Percentiles rank a stretch among this genome's conserved stretches.
Evolutionary conservation across 345 rosid species (phyloP).

Genomic region (Diplotaxis tenuifolia): DNA sequence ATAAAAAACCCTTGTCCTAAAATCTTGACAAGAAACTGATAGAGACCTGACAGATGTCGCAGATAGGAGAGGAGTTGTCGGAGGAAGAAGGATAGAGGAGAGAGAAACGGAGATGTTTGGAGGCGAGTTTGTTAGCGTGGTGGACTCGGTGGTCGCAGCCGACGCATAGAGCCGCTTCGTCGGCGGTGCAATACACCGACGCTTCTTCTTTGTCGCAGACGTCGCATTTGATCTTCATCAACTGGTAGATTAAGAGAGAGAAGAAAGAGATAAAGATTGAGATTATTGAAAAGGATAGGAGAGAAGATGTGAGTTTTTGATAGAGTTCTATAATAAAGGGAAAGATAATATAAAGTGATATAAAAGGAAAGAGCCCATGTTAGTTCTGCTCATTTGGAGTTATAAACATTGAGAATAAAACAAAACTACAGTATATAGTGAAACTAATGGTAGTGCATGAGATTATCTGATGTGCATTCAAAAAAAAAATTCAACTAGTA

Average conservation of each 20-base stretch:
- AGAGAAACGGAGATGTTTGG: slow-evolving; percentile 84
- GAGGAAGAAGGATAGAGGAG: slow-evolving; percentile 67
- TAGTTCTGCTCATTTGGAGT: too few relatives aligned
- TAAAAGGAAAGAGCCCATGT: background rate
- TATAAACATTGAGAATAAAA: too few relatives aligned
- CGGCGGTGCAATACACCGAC: slow-evolving; percentile 82
- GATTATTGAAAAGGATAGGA: slow-evolving; percentile 17
- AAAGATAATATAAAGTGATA: background rate
- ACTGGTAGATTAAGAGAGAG: slow-evolving; percentile 1
- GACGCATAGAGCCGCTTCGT: slow-evolving; percentile 80
- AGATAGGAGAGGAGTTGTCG: slow-evolving; percentile 47
- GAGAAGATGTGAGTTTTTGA: slow-evolving; percentile 22
- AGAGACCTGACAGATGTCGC: slow-evolving; percentile 87
- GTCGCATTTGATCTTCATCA: slow-evolving; percentile 94
- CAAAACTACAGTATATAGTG: too few relatives aligned
- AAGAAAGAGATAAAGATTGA: too few relatives aligned
- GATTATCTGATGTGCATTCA: too few relatives aligned
- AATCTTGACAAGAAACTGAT: background rate
- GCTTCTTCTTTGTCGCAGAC: slow-evolving; percentile 74
- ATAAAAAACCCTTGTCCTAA: slow-evolving; percentile 12
- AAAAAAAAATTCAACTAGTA: too few relatives aligned
- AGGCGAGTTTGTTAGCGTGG: slow-evolving; percentile 92
- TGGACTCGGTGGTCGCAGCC: slow-evolving; percentile 84
- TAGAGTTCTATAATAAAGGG: slow-evolving; percentile 17
- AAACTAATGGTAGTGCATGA: too few relatives aligned